Evolutionary conservation across 345 rosid species (phyloP).

Genomic region (Brassica carinata): DNA sequence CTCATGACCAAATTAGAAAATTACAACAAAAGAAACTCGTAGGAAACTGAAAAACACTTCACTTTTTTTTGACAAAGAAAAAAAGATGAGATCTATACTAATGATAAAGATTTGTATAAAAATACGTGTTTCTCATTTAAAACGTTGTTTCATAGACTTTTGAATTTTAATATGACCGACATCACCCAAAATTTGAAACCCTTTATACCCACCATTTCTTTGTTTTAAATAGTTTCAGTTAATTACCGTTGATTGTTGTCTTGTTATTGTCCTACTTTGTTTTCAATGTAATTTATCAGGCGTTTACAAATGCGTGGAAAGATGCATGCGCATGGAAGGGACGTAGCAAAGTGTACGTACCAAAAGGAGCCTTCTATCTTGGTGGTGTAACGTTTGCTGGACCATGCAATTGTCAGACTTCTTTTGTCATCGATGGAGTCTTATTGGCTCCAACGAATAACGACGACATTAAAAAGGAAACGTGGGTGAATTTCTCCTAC

Average conservation of each 20-base stretch:
- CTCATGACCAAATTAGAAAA: too few species aligned
- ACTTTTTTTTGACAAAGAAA: too few species aligned
- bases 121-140: not conserved
- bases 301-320: not conserved
- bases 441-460: not conserved
- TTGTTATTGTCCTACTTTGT: not conserved
- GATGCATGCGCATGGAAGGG: constrained; percentile 13
- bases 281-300: not conserved
- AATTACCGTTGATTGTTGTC: not conserved
- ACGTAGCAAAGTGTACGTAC: not conserved
- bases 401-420: constrained; percentile 2
- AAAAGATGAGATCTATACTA: not conserved
- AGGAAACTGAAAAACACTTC: too few species aligned
- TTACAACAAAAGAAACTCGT: too few species aligned
- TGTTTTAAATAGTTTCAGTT: not conserved
- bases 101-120: not conserved
- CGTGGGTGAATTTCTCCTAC: not conserved
- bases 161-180: not conserved
- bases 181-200: not conserved
- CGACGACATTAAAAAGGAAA: not conserved
- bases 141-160: not conserved
- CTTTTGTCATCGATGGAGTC: not conserved
- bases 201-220: not conserved
- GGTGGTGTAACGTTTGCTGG: not conserved
- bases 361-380: not conserved